Evolutionary conservation across 2,329 filamentous ascomycete species (phyloP).

Genomic region (Neofusicoccum parvum): DNA sequence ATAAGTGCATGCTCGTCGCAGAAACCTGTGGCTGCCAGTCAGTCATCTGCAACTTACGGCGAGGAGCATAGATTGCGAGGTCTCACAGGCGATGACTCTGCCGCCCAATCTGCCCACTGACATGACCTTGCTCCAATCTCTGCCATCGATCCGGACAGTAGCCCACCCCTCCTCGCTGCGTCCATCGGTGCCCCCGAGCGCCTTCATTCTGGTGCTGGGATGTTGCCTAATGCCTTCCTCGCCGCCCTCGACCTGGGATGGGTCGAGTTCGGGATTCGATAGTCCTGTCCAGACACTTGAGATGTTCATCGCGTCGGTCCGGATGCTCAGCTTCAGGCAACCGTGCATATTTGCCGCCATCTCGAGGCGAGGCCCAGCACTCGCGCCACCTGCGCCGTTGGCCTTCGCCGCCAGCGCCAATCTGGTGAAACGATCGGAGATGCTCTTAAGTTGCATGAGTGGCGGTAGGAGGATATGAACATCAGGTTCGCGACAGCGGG

Average conservation of each 20-base stretch:
- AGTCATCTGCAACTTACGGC: constrained; percentile 1
- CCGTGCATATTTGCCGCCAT: constrained; percentile 95
- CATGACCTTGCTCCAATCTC: constrained; percentile 92
- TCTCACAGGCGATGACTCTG: constrained; percentile 83
- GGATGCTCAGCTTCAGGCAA: constrained; percentile 74
- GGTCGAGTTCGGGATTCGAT: constrained; percentile 85
- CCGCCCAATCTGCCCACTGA: constrained; percentile 89
- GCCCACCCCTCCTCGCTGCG: constrained; percentile 84
- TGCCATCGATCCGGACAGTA: constrained; percentile 85
- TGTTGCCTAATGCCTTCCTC: constrained; percentile 72
- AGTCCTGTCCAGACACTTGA: constrained; percentile 83
- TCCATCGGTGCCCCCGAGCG: constrained; percentile 55
- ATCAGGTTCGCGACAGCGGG: constrained; percentile 85
- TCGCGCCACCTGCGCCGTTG: constrained; percentile 37
- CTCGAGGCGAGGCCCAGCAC: constrained; percentile 68
- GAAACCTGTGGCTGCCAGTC: constrained; percentile 54
- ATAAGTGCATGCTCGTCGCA: constrained; percentile 78
- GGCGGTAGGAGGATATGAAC: constrained; percentile 91
- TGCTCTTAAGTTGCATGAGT: constrained; percentile 84
- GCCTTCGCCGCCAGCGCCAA: constrained; percentile 54
- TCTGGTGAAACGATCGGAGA: constrained; percentile 93
- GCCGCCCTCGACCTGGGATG: constrained; percentile 67
- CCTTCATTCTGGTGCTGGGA: constrained; percentile 77
- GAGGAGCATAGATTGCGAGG: constrained; percentile 22
- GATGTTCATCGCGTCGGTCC: constrained; percentile 82